A percentile compares a stretch with the other conserved stretches of the same genome.
Conservation (phyloP, 148 eudicot species). For the Persicaria maculosa region DNA sequence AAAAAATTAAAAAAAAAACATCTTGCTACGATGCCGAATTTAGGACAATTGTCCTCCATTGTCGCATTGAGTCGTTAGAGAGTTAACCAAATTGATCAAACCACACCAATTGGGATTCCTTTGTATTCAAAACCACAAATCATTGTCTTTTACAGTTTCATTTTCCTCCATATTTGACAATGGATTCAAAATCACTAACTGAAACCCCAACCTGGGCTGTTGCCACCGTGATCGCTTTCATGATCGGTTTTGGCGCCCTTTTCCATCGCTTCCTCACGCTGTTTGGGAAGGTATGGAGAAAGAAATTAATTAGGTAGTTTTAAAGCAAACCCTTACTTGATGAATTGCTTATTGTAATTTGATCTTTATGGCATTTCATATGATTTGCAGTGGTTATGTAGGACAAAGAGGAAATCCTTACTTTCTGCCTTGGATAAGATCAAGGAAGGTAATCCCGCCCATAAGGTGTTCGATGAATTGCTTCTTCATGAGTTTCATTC, state of each 20-base stretch:
- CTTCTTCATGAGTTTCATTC: not conserved
- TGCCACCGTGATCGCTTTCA: constrained; percentile 48
- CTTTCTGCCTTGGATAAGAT: constrained; percentile 64
- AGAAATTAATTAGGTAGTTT: not conserved
- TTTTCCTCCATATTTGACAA: not conserved
- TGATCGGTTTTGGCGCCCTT: constrained; percentile 44
- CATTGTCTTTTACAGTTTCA: not conserved
- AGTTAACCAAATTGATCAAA: not conserved
- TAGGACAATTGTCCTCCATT: not conserved
- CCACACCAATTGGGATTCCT: not conserved
- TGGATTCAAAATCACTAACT: constrained; percentile 26
- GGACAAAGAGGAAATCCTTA: constrained; percentile 60
- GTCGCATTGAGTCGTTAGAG: not conserved
- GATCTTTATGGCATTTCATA: not conserved
- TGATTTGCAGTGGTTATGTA: constrained; percentile 52
- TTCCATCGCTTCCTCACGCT: constrained; percentile 34
- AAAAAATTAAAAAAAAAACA: no score
- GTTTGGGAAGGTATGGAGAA: constrained; percentile 37
- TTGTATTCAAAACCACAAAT: not conserved
- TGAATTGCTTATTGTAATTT: not conserved
- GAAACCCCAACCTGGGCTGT: constrained; percentile 84
- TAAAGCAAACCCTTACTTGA: no score
- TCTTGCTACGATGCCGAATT: not conserved
- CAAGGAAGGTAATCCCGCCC: constrained; percentile 46
- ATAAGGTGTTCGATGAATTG: not conserved